These are phyloP conservation scores for Fraxinus albicans DNA, from an alignment of 305 asterid genomes.

Conservation along the genomic window DNA sequence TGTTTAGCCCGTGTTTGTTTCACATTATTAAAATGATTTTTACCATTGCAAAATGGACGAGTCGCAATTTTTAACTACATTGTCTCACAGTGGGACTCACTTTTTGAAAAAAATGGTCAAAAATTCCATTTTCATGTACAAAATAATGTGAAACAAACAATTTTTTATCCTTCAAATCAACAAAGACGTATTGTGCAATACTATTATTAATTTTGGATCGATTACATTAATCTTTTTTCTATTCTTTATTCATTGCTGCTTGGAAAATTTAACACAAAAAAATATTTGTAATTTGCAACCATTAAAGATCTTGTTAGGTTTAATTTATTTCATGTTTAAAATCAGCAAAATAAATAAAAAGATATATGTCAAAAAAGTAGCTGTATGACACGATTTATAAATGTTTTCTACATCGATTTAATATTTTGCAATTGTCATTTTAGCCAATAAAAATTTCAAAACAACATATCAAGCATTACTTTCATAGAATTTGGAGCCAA, in stretches of 20 bases:
- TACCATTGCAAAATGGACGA: too few relatives aligned
- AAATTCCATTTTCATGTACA: too few relatives aligned
- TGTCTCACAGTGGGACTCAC: too few relatives aligned
- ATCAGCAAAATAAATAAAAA: background rate
- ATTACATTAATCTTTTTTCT: background rate
- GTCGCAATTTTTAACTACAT: too few relatives aligned
- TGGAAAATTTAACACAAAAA: background rate
- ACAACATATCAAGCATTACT: background rate
- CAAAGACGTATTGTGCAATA: background rate
- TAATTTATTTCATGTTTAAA: background rate
- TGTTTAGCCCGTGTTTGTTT: background rate
- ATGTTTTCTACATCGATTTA: background rate
- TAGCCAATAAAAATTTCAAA: background rate
- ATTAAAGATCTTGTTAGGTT: background rate
- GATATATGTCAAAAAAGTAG: background rate
- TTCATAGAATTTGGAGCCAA: background rate
- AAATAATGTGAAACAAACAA: too few relatives aligned
- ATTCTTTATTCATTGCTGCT: background rate
- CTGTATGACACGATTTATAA: background rate
- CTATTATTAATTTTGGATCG: background rate
- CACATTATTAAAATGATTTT: too few relatives aligned
- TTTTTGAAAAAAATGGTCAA: too few relatives aligned
- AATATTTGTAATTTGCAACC: background rate
- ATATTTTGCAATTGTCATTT: background rate
- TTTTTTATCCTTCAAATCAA: background rate